Evolutionary conservation across 345 rosid species (phyloP), one percentile per base, ranked within the genome.

Genomic region (Fremontodendron californicum): DNA sequence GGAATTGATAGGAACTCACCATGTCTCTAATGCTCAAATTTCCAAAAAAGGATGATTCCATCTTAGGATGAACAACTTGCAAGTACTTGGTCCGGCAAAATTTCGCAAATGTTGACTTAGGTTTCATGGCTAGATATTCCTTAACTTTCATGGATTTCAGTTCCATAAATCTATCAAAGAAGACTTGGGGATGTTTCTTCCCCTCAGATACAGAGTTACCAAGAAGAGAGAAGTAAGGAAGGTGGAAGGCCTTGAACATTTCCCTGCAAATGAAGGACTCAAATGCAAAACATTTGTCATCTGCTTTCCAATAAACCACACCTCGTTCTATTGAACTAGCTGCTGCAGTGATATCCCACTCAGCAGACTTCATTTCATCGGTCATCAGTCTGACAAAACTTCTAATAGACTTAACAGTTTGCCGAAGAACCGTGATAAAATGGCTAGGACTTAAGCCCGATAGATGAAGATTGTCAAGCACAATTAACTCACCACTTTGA

Each of bases 31-130:
- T 79, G 49, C 74, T 85, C n/a, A 84, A 61, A 81, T 90, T 85
- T 67, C 98, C 94, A 25, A 88, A 89, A 73, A 92, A 91, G 0
- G 93, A 87, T 2, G 83, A 52, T 77, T 96, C 99, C 97, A 93
- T 92, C 77, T 86, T 84, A 11, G 97, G 93, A 78, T 91, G 97
- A 13, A 96, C 60, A 23, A 96, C 84, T 79, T 87, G 84, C 82
- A 90, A 61, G 84, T 96, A 96, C 90, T 90, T 93, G 23, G 64
- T 75, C 2, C 82, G 79, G 74, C 96, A 91, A 46, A 92, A 96
- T 39, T 82, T 88, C 0, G 89, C 87, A 5, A 96, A 92, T 39
- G 87, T 81, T 27, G 99, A 93, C 76, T 77, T 87, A 1, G 97
- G 89, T n/a, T 87, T 86, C 68, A 33, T 69, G 58, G 83, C 40